These are phyloP conservation scores for Rugonectria rugulosa DNA, from an alignment of 2,329 filamentous ascomycete genomes.

Conservation along the genomic window DNA sequence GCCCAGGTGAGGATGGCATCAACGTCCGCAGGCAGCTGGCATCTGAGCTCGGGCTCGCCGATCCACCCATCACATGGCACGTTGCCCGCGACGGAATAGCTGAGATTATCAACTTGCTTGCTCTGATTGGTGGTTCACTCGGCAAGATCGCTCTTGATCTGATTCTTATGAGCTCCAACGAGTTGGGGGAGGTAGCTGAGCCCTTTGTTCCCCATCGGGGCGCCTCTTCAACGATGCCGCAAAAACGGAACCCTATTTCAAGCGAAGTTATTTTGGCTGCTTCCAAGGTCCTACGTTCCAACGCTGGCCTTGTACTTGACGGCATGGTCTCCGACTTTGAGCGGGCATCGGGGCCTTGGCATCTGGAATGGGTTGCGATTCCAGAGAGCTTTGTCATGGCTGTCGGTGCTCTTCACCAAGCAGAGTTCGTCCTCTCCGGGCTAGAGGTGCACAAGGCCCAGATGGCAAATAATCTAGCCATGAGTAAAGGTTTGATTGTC, in stretches of 20 bases:
- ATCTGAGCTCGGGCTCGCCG: conserved; percentile 54
- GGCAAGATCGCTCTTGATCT: conserved; percentile 64
- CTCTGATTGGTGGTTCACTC: conserved; percentile 59
- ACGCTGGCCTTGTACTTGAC: conserved; percentile 60
- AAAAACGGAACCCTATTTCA: conserved; percentile 66
- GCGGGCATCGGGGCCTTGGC: conserved; percentile 65
- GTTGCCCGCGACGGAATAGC: conserved; percentile 62
- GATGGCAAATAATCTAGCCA: conserved; percentile 62
- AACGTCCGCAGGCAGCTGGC: too few relatives aligned
- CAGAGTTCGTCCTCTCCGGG: conserved; percentile 59
- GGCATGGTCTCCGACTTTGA: conserved; percentile 66
- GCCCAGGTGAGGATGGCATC: conserved; percentile 54
- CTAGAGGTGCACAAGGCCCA: conserved; percentile 57
- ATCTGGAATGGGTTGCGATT: conserved; percentile 65
- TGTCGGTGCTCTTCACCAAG: conserved; percentile 61
- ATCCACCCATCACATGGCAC: conserved; percentile 65
- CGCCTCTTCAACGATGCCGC: conserved; percentile 64
- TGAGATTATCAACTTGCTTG: conserved; percentile 61
- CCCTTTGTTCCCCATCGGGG: conserved; percentile 63
- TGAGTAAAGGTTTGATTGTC: conserved; percentile 62
- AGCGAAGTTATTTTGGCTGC: conserved; percentile 63
- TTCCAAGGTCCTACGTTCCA: conserved; percentile 60
- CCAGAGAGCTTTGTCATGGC: conserved; percentile 62
- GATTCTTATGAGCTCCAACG: conserved; percentile 64
- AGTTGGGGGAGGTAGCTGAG: conserved; percentile 58